Evolutionary conservation across 2,329 filamentous ascomycete species (phyloP).

Genomic region (Neopestalotiopsis clavispora): DNA sequence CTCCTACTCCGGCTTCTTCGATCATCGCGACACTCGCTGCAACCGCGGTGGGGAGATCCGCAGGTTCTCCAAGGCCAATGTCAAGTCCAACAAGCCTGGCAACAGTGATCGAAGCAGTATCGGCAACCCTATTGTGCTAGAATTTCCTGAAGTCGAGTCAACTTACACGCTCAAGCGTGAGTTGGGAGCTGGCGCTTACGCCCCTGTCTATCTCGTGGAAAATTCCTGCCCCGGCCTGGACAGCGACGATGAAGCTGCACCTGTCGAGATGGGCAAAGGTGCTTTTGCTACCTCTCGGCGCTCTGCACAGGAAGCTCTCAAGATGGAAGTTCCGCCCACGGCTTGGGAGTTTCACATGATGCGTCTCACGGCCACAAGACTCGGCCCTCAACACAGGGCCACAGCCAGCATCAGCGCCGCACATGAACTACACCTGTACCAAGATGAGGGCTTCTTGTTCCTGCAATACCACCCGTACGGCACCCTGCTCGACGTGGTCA

Average conservation of each 20-base stretch:
- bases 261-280: constrained; percentile 64
- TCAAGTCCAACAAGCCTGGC: constrained; percentile 59
- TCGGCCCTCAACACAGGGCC: constrained; percentile 73
- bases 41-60: constrained; percentile 78
- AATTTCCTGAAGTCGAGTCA: constrained; percentile 67
- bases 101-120: constrained; percentile 67
- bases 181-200: constrained; percentile 91
- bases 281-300: constrained; percentile 62
- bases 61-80: constrained; percentile 74
- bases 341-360: constrained; percentile 98
- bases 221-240: constrained; percentile 59
- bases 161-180: constrained; percentile 83
- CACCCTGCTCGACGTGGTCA: constrained; percentile 93
- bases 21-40: constrained; percentile 67
- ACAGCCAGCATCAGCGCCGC: constrained; percentile 80
- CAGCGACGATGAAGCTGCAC: constrained; percentile 43
- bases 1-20: constrained; percentile 80
- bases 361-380: constrained; percentile 76
- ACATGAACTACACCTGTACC: constrained; percentile 90
- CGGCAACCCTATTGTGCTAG: constrained; percentile 65
- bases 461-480: constrained; percentile 89
- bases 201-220: constrained; percentile 91
- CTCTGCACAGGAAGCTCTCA: constrained; percentile 78
- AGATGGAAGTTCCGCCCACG: constrained; percentile 89
- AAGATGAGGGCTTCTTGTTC: constrained; percentile 87